Conservation (phyloP, 495 filamentous ascomycete species). For the Sordaria brevicollis region DNA sequence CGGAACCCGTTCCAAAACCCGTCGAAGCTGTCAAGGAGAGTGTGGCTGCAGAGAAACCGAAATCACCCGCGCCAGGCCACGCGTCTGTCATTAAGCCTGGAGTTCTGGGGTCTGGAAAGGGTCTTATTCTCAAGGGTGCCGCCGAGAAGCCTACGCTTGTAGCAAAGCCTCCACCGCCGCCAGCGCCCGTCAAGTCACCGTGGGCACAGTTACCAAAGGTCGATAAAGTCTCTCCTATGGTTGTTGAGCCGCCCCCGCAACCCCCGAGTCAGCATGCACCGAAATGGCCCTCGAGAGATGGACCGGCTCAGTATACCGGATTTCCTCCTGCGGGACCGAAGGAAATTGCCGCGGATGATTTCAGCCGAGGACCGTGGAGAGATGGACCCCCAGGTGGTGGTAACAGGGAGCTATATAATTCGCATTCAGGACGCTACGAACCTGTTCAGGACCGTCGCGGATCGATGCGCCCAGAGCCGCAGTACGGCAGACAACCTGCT, state of each 20-base stretch:
- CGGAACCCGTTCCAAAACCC: not conserved
- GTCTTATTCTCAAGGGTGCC: constrained; percentile 54
- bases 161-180: constrained; percentile 63
- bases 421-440: constrained; percentile 87
- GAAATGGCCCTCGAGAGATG: constrained; percentile 23
- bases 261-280: constrained; percentile 9
- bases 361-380: constrained; percentile 69
- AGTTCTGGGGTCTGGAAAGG: constrained; percentile 35
- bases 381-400: constrained; percentile 48
- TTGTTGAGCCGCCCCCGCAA: constrained; percentile 27
- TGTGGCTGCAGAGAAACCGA: constrained; percentile 22
- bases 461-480: constrained; percentile 43
- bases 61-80: constrained; percentile 25
- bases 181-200: constrained; percentile 73
- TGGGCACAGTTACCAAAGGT: constrained; percentile 83
- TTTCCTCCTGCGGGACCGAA: constrained; percentile 39
- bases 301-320: constrained; percentile 13
- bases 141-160: constrained; percentile 68
- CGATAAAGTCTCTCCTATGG: constrained; percentile 65
- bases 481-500: constrained; percentile 58
- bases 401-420: constrained; percentile 80
- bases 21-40: constrained; percentile 7
- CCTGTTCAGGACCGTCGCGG: constrained; percentile 72
- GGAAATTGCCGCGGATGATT: constrained; percentile 91
- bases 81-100: constrained; percentile 32